Evolutionary conservation across 129 eudicot genomes (phyloP), one percentile per base, ranked within the genome.

Genomic region (Calendula officinalis): DNA sequence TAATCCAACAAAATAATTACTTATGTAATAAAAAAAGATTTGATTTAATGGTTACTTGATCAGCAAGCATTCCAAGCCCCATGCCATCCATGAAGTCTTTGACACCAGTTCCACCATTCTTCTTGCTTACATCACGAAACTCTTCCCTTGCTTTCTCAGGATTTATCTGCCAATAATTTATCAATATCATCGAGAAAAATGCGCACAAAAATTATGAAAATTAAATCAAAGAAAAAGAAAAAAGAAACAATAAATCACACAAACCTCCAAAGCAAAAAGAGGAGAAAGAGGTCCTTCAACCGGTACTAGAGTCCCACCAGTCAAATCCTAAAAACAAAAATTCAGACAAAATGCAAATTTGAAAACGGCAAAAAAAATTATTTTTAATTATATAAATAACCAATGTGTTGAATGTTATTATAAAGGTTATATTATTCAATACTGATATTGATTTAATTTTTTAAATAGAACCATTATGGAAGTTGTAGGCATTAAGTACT

Each of bases 71-170:
- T 48, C 97, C 97, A 47, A 89, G 82, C 36, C 97, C 97, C 97
- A 89, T 85, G 62, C 97, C 94, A 69, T 89, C 97, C 97, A 89
- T 89, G 75, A 89, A 80, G 63, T 89, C 94, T 75, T 89, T 89
- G 44, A 89, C 85, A 40, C 94, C 94, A 13, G 82, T 70, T 53
- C 94, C 95, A 39, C 94, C 95, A 71, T 75, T 89, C 63, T 46
- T 81, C 83, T 78, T 68, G 81, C 77, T 86, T 56, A 70, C 94
- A 71, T 77, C 71, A 49, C 97, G 94, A 69, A 82, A 89, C 67
- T 89, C 97, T 74, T 85, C 97, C 66, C 90, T 89, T 38, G 97
- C 94, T 67, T 83, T 79, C 52, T 89, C 97, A 8, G 97, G 98
- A 68, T 92, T 88, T 74, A 92, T 85, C 98, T 92, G 85, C 39